Evolutionary conservation across 225 moss, liverwort and hornwort genomes (phyloP), one percentile per base, ranked within the genome.

Genomic region (Polytrichum formosum): DNA sequence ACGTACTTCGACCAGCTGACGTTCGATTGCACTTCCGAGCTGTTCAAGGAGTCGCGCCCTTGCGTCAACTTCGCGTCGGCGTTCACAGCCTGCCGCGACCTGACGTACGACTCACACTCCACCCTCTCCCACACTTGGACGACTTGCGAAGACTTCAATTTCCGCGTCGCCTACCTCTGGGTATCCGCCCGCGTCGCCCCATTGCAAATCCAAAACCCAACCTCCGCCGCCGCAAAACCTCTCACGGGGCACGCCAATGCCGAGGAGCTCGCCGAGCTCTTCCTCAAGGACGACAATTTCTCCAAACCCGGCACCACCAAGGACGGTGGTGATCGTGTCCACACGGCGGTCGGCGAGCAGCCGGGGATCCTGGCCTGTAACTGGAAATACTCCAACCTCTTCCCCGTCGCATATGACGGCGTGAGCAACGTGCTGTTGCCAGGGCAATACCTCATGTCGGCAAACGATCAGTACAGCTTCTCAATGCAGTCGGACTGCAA

Each of bases 361-460:
- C 21, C 29, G 30, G 69, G 28, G 19, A 16, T 28, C 7, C 19
- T 17, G 56, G 69, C 58, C 17, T 70, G 69, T 22, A 70, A 58
- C 31, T 70, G 56, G 56, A 70, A 70, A 23, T 70, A 70, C 58
- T 70, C 69, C 69, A 70, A 70, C 59, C 19, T 70, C 55, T 56
- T 59, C 35, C 69, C 69, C 21, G 22, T 70, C 25, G 69, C 59
- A 6, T 70, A 28, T 19, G 69, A 70, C n/a, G 69, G 69, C 8
- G 10, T 70, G 19, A 19, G n/a, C 17, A 70, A 70, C 54, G 22
- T 33, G 18, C 69, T 70, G 0, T 18, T 70, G 19, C 20, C 28
- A 7, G 69, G 69, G 17, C 56, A 70, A 58, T 70, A 56, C 7
- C 7, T 70, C 26, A 33, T 59, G 69, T 59, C 69, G 16, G 28